Conservation (phyloP, 805 yeast species). For the Debaryomyces tyrocola region DNA sequence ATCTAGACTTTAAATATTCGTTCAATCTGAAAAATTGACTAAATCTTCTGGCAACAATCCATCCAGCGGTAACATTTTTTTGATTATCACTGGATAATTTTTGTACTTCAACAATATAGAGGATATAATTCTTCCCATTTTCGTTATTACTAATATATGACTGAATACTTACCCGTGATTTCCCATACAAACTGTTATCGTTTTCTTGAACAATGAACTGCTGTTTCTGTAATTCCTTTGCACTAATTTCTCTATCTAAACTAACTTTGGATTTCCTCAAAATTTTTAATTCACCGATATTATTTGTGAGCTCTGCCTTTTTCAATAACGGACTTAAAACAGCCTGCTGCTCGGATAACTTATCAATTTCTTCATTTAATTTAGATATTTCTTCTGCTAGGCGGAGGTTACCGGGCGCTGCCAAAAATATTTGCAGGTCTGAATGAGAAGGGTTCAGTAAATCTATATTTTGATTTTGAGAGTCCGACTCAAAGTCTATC, state of each 20-base stretch:
- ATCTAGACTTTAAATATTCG: conserved; percentile 55
- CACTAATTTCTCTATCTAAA: conserved; percentile 67
- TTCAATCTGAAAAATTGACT: conserved; percentile 79
- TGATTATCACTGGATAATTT: conserved; percentile 44
- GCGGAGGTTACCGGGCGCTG: conserved; percentile 69
- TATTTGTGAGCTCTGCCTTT: conserved; percentile 86
- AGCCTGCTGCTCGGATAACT: conserved; percentile 57
- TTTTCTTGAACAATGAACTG: conserved; percentile 82
- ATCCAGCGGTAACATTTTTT: conserved; percentile 59
- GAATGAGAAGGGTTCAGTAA: conserved; percentile 9
- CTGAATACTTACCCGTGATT: conserved; percentile 54
- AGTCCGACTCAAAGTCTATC: conserved; percentile 21
- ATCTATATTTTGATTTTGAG: conserved; percentile 15
- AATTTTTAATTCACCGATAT: conserved; percentile 64
- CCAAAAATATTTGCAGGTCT: conserved; percentile 44
- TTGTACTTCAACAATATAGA: conserved; percentile 77
- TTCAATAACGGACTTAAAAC: conserved; percentile 66
- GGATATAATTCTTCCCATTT: conserved; percentile 57
- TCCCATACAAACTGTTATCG: conserved; percentile 73
- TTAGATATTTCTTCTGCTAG: conserved; percentile 64
- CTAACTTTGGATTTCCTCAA: conserved; percentile 66
- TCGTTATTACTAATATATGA: conserved; percentile 58
- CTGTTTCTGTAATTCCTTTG: conserved; percentile 73
- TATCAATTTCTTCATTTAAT: conserved; percentile 57
- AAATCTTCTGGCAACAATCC: conserved; percentile 90